phyloP scores from a whole-genome alignment of 805 yeast genomes.

The Dipodascus geniculatus region DNA sequence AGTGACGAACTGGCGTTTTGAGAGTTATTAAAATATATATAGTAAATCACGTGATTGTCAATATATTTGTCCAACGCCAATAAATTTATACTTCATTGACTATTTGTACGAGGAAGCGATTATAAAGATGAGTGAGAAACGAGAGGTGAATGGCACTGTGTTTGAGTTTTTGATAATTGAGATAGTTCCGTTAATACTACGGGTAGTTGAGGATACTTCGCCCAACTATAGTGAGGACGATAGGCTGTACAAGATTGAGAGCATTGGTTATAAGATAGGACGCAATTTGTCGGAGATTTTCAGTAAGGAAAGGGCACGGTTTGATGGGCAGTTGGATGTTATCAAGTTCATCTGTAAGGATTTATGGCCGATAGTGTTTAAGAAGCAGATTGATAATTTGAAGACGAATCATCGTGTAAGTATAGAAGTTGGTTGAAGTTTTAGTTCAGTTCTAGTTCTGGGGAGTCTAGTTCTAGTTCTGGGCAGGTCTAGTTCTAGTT shows the following conservation, averaged over 20 bases:
- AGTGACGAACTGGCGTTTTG: too few species aligned
- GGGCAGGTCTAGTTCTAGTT: too few species aligned
- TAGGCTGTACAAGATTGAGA: constrained; percentile 48
- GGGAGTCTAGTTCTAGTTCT: too few species aligned
- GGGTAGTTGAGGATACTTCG: constrained; percentile 40
- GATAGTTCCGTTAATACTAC: constrained; percentile 57
- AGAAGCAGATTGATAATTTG: constrained; percentile 83
- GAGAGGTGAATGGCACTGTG: background rate
- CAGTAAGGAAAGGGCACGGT: constrained; percentile 32
- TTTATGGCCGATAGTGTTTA: constrained; percentile 70
- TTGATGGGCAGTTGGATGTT: constrained; percentile 59
- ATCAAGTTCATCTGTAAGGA: constrained; percentile 91
- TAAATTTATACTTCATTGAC: too few species aligned
- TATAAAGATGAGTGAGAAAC: constrained; percentile 15
- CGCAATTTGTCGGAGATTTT: constrained; percentile 39
- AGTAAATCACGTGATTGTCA: background rate
- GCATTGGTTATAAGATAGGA: constrained; percentile 63
- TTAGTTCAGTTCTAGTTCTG: too few species aligned
- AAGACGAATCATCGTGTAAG: constrained; percentile 76
- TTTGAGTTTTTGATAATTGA: constrained; percentile 63
- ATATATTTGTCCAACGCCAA: too few species aligned
- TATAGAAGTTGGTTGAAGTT: background rate
- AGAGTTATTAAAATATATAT: too few species aligned
- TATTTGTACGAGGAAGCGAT: too few species aligned
- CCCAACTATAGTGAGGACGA: constrained; percentile 30